A percentile compares a stretch with the other conserved stretches of the same genome.
Conservation (phyloP, 257 asterid genomes). For the Solanum ahanhuiri region DNA sequence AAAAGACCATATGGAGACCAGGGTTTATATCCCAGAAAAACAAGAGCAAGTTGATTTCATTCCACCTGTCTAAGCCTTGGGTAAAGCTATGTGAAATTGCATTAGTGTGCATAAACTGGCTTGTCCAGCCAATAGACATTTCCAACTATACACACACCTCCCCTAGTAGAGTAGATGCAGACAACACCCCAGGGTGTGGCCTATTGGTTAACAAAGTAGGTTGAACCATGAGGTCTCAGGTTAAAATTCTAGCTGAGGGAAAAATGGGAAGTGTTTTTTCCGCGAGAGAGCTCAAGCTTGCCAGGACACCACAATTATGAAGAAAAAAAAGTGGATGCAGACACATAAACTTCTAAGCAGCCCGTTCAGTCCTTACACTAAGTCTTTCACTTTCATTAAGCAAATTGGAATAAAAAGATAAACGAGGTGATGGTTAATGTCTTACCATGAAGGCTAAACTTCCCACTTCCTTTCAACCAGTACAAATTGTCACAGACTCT, state of each 20-base stretch:
- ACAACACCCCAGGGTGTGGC: neutral
- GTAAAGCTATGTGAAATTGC: neutral
- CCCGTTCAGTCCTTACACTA: neutral
- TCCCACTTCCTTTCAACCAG: constrained; percentile 95
- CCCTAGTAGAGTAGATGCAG: neutral
- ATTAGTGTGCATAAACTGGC: neutral
- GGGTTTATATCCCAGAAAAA: neutral
- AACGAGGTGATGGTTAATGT: neutral
- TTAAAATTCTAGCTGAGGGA: neutral
- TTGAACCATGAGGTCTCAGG: neutral
- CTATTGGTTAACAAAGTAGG: neutral
- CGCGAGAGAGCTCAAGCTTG: neutral
- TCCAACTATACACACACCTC: neutral
- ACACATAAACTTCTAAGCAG: neutral
- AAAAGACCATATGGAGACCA: neutral
- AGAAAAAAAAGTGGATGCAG: neutral
- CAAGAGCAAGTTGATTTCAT: neutral
- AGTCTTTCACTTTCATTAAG: neutral
- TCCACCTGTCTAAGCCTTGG: neutral
- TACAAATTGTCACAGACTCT: constrained; percentile 66
- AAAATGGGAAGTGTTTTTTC: neutral
- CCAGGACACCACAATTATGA: neutral
- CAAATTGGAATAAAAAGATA: neutral
- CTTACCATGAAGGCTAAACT: constrained; percentile 67
- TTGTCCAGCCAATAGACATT: neutral